Conservation (phyloP, 73 alveolate species). For the Urostyla sp. region DNA sequence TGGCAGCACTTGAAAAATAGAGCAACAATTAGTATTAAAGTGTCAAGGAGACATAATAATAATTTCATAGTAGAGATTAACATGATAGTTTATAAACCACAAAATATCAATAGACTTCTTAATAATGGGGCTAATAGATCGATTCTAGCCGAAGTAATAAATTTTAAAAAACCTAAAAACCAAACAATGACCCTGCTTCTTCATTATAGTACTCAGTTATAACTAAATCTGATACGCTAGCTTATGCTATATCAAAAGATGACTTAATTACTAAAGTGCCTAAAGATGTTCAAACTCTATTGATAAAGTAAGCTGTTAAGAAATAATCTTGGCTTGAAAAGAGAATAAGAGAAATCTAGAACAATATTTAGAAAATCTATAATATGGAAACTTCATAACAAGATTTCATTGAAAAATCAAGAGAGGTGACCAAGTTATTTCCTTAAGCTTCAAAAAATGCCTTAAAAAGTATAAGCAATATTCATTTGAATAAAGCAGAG, state of each 20-base stretch:
- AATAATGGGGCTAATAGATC: background rate
- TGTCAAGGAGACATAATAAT: background rate
- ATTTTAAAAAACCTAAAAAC: background rate
- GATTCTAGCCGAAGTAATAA: too few relatives aligned
- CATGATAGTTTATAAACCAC: too few relatives aligned
- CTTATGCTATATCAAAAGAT: constrained; percentile 10
- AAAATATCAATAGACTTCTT: too few relatives aligned
- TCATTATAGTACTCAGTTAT: constrained; percentile 37
- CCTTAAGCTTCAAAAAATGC: constrained; percentile 22
- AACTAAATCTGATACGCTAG: constrained; percentile 8
- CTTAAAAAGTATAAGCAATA: constrained; percentile 5
- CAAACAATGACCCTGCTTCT: constrained; percentile 5
- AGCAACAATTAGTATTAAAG: background rate
- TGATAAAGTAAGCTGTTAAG: constrained; percentile 14
- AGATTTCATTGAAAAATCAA: constrained; percentile 31
- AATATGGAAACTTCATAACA: constrained; percentile 25
- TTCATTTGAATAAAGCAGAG: too few relatives aligned
- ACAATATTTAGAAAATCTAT: constrained; percentile 8
- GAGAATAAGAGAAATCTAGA: constrained; percentile 23
- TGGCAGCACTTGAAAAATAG: background rate
- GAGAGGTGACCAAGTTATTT: constrained; percentile 4
- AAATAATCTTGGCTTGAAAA: constrained; percentile 1
- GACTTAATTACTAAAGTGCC: constrained; percentile 24
- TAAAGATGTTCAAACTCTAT: constrained; percentile 4
- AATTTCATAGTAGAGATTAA: too few relatives aligned